Evolutionary conservation across 2,329 filamentous ascomycete species (phyloP), one percentile per base, ranked within the genome.

Genomic region (Coniochaeta sp.): DNA sequence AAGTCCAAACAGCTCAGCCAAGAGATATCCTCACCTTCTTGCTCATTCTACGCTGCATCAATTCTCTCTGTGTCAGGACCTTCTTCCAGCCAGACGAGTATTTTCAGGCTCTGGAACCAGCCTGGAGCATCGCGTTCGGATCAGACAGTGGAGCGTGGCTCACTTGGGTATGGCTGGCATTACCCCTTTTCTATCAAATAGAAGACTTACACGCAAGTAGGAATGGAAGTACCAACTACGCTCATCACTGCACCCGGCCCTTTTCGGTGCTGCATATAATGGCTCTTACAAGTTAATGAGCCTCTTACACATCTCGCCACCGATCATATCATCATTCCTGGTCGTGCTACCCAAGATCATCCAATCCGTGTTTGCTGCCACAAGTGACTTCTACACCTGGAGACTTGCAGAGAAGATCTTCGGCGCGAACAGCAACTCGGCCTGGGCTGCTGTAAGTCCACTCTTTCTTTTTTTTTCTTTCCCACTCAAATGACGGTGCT

Each of bases 1-100:
- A 28, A 58, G 67, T 73, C 11, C 61, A 69, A 22, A 63, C 68
- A 2, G 68, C 70, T 28, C 72, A 75, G 62, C 62, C 71, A 33
- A 61, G 63, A 34, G 76, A 78, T 59, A 66, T 74, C 17, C 64
- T 78, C 44, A 66, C 67, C 17, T 67, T 73, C 57, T 73, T 85
- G 59, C 67, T 97, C 65, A 79, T 84, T 44, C 83, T 96, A 64
- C 90, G 95, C 59, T 81, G 93, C 64, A 73, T 90, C 71, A 96
- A 96, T 76, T 87, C 91, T 34, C 80, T 95, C 67, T 85, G 81
- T 63, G 79, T 96, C 61, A 80, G 84, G 65, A 98, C 95, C 22
- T 99, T 97, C 73, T 99, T 99, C 77, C 95, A 99, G 74, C 95
- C 95, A 31, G 95, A 99, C 77, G 95, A 99, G 74, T 98, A 91